Evolutionary conservation across 2,329 filamentous ascomycete genomes (phyloP), one percentile per base, ranked within the genome.

Genomic region (Diplodia sapinea): DNA sequence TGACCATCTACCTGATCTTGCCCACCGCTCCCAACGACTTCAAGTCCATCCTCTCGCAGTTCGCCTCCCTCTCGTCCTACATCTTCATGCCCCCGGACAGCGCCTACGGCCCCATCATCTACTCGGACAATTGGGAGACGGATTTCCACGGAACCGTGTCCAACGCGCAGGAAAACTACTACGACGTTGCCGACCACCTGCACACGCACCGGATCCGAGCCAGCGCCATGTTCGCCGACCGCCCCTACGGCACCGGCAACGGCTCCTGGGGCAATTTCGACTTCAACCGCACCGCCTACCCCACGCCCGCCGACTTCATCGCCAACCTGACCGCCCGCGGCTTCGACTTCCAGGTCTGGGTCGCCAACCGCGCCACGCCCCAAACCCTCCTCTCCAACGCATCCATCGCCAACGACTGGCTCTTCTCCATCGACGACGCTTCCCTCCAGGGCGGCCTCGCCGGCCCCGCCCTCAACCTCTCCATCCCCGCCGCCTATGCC

Each of bases 331-430:
- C 72, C n/a, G 68, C 68, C 9, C 73, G 65, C 15, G 77, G 77
- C 8, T 75, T 76, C 64, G 77, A 78, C 62, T 77, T 79, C 65
- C 76, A 78, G 54, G 76, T 79, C 50, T 79, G 77, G 77, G 77
- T 75, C 15, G 76, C 78, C 17, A 79, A 79, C 67, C 74, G 77
- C 20, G 78, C 75, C 5, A 75, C 77, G 56, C 55, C 72, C 4
- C 36, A 73, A 51, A 79, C 77, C 0, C 68, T 77, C 54, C 71
- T 80, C 0, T 78, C 72, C 70, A 79, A 79, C 57, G 70, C 66
- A 2, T 75, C 73, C 5, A 66, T 69, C 0, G 69, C 68, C 4
- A 75, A 76, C 52, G 68, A 67, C 23, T 80, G 77, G 77, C 72
- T 78, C 2, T 79, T 78, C 65, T 69, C 72, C 2, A 12, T 61